Percentiles rank a stretch among this genome's conserved stretches.
These are phyloP conservation scores for Microthlaspi erraticum DNA, from an alignment of 345 rosid species.

Conservation along the genomic window DNA sequence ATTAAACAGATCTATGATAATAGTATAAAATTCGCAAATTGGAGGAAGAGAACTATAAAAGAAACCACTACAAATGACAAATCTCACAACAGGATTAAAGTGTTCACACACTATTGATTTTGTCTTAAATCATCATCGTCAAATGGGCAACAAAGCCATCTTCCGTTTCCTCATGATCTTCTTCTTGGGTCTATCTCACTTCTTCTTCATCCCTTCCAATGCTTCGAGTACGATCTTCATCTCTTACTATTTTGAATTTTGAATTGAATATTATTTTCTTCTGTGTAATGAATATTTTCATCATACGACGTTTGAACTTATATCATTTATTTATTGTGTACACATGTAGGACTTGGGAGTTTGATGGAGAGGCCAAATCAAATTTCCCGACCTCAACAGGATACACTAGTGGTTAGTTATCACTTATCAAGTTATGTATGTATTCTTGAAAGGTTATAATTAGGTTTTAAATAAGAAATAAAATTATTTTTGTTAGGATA, in stretches of 20 bases:
- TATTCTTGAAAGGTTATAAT: background rate
- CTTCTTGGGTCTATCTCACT: constrained; percentile 47
- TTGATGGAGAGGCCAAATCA: constrained; percentile 42
- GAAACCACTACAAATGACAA: constrained; percentile 25
- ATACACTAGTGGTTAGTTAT: constrained; percentile 34
- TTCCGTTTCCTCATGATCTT: constrained; percentile 46
- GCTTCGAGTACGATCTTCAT: constrained; percentile 19
- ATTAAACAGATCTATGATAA: background rate
- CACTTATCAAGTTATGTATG: constrained; percentile 5
- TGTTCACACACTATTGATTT: background rate
- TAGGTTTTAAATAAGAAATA: background rate
- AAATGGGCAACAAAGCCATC: constrained; percentile 51
- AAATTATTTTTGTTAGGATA: constrained; percentile 5
- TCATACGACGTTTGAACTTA: background rate
- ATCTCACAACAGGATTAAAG: constrained; percentile 11
- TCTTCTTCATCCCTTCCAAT: constrained; percentile 40
- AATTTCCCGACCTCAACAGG: constrained; percentile 11
- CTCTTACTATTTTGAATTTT: background rate
- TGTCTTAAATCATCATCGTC: background rate
- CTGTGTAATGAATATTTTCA: background rate
- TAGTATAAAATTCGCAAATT: constrained; percentile 16
- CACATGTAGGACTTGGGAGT: constrained; percentile 50
- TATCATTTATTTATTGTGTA: constrained; percentile 5
- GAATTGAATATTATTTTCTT: background rate
- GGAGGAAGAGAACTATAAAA: constrained; percentile 23